Base-by-base conservation (phyloP, 495 filamentous ascomycete species). In the Xylaria intraflava region DNA sequence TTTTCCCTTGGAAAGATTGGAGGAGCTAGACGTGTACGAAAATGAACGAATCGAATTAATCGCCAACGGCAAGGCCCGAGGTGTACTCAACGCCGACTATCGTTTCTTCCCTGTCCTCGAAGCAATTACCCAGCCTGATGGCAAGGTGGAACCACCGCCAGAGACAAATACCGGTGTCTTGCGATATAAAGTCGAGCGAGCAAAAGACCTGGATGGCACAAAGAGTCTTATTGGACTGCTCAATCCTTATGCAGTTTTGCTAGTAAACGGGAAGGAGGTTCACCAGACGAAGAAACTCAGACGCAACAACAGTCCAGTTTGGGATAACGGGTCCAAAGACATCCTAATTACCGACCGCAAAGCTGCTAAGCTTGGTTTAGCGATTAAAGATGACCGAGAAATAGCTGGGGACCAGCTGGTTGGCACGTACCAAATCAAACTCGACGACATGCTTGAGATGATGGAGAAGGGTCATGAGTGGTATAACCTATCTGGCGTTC, bases 231-330 rank as follows among this genome's bases (percentile, higher is more conserved):
- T 96, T 55, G 93, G 92, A 19, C 78, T 83, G 53, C 82, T 98
- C 24, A 95, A 87, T 65, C 93, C 93, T 4, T 99, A 97, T 64
- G 90, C 87, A 22, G 77, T 83, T 26, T 76, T 97, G 23, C 76
- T 94, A 4, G 78, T 99, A 53, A 97, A 99, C 64, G 85, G 87
- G 23, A 95, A 90, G 70, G 84, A 91, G 58, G 80, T 97, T 12
- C 86, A 91, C 57, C 77, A 77, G 40, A 90, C 89, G 26, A 86
- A 87, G 68, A 95, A 87, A 62, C 77, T 96, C 55, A 97, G 96
- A 78, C 86, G 92, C 26, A 96, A 89, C 49, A 99, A 97, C 73
- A 90, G 93, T 63, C 93, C 93, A 6, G 85, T 96, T 55, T 99
- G 88, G 82, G 86, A 90, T 33, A 81, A 95, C 64, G 87, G 86